A percentile compares a stretch with the other conserved stretches of the same genome.
Evolutionary conservation across 1,284 basidiomycete species (phyloP).

Genomic region (Peniophora sp.): DNA sequence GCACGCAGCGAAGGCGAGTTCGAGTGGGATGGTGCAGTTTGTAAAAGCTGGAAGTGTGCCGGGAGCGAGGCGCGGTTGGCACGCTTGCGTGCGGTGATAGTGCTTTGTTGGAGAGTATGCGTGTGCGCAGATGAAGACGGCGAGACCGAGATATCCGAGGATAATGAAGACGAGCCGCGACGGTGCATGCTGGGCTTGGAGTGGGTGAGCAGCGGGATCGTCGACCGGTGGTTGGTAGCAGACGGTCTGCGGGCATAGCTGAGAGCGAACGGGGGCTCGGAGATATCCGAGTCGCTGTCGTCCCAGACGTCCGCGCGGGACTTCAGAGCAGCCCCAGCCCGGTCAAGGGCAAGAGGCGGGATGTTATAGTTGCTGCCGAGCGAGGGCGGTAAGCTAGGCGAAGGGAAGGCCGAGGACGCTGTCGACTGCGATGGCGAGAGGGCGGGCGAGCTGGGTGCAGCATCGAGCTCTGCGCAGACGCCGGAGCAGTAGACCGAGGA

Average conservation of each 20-base stretch:
- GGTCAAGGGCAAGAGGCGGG: conserved; percentile 33
- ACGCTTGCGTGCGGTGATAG: conserved; percentile 38
- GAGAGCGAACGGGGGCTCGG: conserved; percentile 21
- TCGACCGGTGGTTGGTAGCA: conserved; percentile 59
- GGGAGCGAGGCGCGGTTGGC: conserved; percentile 69
- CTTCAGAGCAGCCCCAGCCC: conserved; percentile 11
- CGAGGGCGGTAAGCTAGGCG: conserved; percentile 49
- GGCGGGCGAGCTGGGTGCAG: conserved; percentile 23
- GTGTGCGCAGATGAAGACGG: conserved; percentile 14
- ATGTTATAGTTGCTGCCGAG: conserved; percentile 56
- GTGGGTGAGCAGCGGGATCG: conserved; percentile 37
- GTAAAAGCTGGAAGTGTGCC: conserved; percentile 65
- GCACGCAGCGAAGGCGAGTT: conserved; percentile 25
- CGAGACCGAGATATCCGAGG: conserved; percentile 13
- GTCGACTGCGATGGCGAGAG: conserved; percentile 57
- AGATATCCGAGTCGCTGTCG: conserved; percentile 39
- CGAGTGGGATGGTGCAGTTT: conserved; percentile 9
- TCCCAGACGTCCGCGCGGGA: conserved; percentile 53
- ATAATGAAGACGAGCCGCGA: conserved; percentile 33
- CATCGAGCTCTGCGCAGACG: conserved; percentile 57
- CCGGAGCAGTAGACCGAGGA: conserved; percentile 67
- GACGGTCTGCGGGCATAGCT: conserved; percentile 66
- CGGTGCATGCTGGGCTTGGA: conserved; percentile 25
- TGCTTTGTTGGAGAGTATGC: conserved; percentile 24
- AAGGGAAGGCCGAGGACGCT: conserved; percentile 59